Evolutionary conservation across 768 basidiomycete genomes (phyloP).

Genomic region (Tephrocybe rancida): DNA sequence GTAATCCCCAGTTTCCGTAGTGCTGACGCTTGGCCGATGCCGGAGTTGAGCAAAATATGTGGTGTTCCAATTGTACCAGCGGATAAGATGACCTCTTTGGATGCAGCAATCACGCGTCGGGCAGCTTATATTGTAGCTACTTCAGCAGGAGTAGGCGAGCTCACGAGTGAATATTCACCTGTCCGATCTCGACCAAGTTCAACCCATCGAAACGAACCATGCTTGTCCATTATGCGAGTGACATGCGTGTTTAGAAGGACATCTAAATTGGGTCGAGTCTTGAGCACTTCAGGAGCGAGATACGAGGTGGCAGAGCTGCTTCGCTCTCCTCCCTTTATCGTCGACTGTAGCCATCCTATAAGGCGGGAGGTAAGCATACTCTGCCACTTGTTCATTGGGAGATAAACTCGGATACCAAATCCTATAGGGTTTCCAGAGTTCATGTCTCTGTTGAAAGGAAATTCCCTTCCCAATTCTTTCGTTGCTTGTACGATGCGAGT

Average conservation of each 20-base stretch:
- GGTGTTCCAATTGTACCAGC: conserved; percentile 36
- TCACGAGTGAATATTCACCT: no score
- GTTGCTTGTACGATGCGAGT: conserved; percentile 31
- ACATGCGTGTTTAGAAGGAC: conserved; percentile 23
- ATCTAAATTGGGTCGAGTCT: conserved; percentile 23
- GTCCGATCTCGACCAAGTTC: background rate
- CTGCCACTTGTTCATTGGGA: conserved; percentile 11
- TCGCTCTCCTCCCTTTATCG: conserved; percentile 6
- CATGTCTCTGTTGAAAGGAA: conserved; percentile 40
- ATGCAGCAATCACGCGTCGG: conserved; percentile 29
- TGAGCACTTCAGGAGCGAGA: conserved; percentile 18
- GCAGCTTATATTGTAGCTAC: background rate
- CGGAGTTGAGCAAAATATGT: conserved; percentile 31
- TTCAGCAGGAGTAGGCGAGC: background rate
- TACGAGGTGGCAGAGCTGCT: conserved; percentile 19
- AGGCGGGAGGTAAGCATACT: no score
- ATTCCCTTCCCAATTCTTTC: conserved; percentile 32
- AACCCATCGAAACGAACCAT: background rate
- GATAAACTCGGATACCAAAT: conserved; percentile 30
- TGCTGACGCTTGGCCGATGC: conserved; percentile 30
- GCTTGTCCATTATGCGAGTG: conserved; percentile 6
- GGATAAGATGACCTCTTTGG: conserved; percentile 53
- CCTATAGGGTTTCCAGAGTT: conserved; percentile 43
- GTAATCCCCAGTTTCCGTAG: conserved; percentile 21
- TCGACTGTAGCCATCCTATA: conserved; percentile 12